These are phyloP conservation scores for Lactarius evosmus DNA, from an alignment of 768 basidiomycete species.

Conservation along the genomic window DNA sequence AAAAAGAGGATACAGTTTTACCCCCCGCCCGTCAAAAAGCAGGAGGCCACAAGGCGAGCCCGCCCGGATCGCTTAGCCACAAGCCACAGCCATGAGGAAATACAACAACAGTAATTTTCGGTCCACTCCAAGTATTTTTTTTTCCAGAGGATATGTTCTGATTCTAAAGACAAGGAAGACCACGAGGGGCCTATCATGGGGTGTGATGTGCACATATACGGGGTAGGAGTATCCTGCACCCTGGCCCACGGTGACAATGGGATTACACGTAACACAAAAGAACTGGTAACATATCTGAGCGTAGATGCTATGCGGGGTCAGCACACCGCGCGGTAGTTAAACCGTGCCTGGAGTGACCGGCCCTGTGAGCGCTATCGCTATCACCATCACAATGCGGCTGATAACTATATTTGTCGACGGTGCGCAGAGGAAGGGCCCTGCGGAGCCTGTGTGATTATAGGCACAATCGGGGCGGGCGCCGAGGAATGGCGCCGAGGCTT, in stretches of 20 bases:
- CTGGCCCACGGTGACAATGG: slow-evolving; percentile 2
- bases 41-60: not conserved
- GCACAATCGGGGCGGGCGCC: slow-evolving; percentile 31
- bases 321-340: not conserved
- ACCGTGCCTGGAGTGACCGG: not conserved
- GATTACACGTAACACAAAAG: slow-evolving; percentile 24
- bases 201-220: not conserved
- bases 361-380: not conserved
- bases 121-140: not conserved
- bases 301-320: slow-evolving; percentile 7
- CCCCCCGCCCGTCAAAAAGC: not conserved
- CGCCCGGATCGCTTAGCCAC: slow-evolving; percentile 5
- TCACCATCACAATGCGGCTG: slow-evolving; percentile 4
- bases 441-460: slow-evolving; percentile 30
- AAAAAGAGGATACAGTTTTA: slow-evolving; percentile 1
- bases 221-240: not conserved
- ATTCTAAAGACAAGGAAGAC: slow-evolving; percentile 6
- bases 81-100: not conserved
- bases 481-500: slow-evolving; percentile 68
- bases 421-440: not conserved
- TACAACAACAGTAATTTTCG: not conserved
- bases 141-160: slow-evolving; percentile 17
- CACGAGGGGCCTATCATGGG: slow-evolving; percentile 13
- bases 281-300: slow-evolving; percentile 19
- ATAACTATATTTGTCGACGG: slow-evolving; percentile 10